These are phyloP conservation scores for Erigeron canadensis DNA, from an alignment of 129 eudicot species.

Conservation along the genomic window DNA sequence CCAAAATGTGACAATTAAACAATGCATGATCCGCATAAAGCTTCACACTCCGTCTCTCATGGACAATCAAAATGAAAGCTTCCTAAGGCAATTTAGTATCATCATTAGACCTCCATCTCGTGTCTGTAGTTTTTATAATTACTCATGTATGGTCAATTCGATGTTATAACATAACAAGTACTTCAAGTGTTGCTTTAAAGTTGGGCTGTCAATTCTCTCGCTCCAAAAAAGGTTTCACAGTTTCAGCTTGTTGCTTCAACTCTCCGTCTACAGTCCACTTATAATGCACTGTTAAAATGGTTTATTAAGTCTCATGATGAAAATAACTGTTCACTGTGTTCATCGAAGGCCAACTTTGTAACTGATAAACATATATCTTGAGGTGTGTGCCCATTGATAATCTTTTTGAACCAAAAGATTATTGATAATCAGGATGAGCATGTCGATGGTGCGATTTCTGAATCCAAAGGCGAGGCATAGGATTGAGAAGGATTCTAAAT, in stretches of 20 bases:
- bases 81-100: not conserved
- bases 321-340: no score
- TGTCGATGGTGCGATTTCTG: conserved; percentile 60
- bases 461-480: conserved; percentile 43
- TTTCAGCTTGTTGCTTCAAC: no score
- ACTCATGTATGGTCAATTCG: not conserved
- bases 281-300: no score
- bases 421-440: conserved; percentile 47
- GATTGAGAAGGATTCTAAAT: conserved; percentile 64
- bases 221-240: no score
- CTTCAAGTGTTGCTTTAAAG: no score
- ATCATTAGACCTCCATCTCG: not conserved
- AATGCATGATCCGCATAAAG: not conserved
- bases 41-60: not conserved
- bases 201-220: no score
- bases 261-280: no score
- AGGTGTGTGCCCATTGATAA: conserved; percentile 69
- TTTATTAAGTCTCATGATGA: no score
- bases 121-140: no score
- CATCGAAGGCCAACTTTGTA: no score
- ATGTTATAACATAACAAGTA: not conserved
- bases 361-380: conserved; percentile 52
- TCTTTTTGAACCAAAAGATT: conserved; percentile 57
- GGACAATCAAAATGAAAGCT: not conserved
- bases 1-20: no score